Base-by-base conservation (phyloP, 2,329 filamentous ascomycete species). In the Volutella citrinella region DNA sequence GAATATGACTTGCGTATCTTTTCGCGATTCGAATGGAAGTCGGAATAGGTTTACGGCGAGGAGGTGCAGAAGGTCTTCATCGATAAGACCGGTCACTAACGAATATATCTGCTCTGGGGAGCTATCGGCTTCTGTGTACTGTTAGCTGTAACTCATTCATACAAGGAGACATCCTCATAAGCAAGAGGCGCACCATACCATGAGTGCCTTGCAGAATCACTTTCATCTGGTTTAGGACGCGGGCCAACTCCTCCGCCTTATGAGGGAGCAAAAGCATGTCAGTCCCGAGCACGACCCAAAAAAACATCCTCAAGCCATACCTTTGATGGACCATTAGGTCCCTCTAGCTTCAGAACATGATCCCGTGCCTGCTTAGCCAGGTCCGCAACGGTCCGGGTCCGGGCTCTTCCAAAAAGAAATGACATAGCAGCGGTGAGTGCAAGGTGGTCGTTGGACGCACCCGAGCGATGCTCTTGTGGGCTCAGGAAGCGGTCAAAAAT, bases 1-100 rank as follows among this genome's bases (percentile, higher is more conserved):
- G 67, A 97, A 93, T 59, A 96, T 93, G 44, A 93, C 87, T 60
- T 96, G 91, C 10, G 87, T 87, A 57, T 96, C 91, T 69, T 96
- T 97, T 55, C 91, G 83, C 22, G 90, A 87, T 68, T 98, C 93
- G 69, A 98, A 98, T 1, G 91, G 89, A 5, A 98, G 76, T 32
- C 83, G 79, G 63, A 87, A 81, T 27, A 98, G 84, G 56, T 84
- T 84, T 41, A 82, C 75, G 14, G 91, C 88, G 38, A 98, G 82
- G 32, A 86, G 73, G 51, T 86, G 86, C 26, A 98, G 80, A 7
- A 98, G 74, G 60, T 95, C 89, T 66, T 96, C 89, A 58, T 90
- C 81, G 51, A 96, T 84, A 43, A 95, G 80, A 46, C 85, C 80
- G 36, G 82, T 83, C 32, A 97, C 84, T 30, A 97, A 79, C 55